Base-by-base conservation (phyloP, 306 rosid genomes). In the Betula pendula region DNA sequence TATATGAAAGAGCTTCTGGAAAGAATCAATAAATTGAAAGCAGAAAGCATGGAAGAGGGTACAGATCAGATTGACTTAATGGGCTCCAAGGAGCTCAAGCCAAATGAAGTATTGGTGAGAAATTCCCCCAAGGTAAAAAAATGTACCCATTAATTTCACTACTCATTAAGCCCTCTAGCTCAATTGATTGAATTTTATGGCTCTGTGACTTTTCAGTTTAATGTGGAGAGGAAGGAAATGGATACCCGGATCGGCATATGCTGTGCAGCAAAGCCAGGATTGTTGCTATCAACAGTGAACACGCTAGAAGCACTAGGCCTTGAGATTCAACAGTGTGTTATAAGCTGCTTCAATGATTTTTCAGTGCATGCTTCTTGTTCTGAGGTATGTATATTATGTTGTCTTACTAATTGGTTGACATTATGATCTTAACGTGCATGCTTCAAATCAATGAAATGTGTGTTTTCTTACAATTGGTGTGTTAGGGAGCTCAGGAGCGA, bases 1-100 rank as follows among this genome's bases (percentile, higher is more conserved):
- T 95, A 95, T 80, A 88, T 95, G 93, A 95, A 95, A 71, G 97
- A 95, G 93, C 98, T 95, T 78, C 73, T 89, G 68, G 95, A 95
- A 72, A 90, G 92, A 85, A 90, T 95, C 78, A 87, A 79, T 13
- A 89, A 90, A 86, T 78, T 95, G 86, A 92, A 95, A 79, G 95
- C 89, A 81, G 94, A 88, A 78, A 90, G 83, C 60, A 53, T 47
- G 73, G 90, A 85, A 56, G 94, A 82, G 70, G 83, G 82, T 49
- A 76, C 75, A 20, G 84, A 80, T 81, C 86, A 88, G 55, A 82
- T 84, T 68, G 84, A 79, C 43, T 75, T 85, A 20, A 33, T 90
- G 71, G 90, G 85, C 59, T 89, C 90, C 69, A 92, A 81, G 84
- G 92, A 92, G 79, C 67, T 81, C 77, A 92, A 85, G 84, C 80